These are phyloP conservation scores for Geotrichum bryndzae DNA, from an alignment of 1,139 yeast species.

Conservation along the genomic window DNA sequence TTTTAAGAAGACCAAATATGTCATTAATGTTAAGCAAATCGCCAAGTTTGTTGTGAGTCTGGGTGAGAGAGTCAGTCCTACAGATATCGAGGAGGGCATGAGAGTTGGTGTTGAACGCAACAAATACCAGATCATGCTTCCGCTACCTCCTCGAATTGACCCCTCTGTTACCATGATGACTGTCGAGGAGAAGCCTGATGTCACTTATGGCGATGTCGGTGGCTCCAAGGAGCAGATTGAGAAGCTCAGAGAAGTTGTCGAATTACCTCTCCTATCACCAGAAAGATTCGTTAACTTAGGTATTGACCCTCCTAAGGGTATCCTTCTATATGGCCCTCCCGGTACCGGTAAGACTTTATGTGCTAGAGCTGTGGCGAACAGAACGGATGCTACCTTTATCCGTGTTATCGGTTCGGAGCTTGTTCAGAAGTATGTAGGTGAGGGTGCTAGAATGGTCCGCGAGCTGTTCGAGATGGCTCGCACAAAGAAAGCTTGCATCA, in stretches of 20 bases:
- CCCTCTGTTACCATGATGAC: slow-evolving; percentile 99
- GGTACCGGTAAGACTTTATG: slow-evolving; percentile 98
- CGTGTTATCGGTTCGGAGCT: slow-evolving; percentile 97
- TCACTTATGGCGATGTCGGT: slow-evolving; percentile 80
- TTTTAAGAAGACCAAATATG: slow-evolving; percentile 84
- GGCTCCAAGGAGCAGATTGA: slow-evolving; percentile 98
- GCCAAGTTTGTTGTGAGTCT: slow-evolving; percentile 92
- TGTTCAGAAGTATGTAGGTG: slow-evolving; percentile 97
- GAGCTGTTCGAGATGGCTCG: slow-evolving; percentile 98
- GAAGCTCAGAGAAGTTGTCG: slow-evolving; percentile 94
- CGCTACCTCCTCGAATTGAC: slow-evolving; percentile 95
- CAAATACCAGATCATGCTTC: slow-evolving; percentile 92
- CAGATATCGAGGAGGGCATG: slow-evolving; percentile 99
- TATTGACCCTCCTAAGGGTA: slow-evolving; percentile 98
- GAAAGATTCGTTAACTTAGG: slow-evolving; percentile 95
- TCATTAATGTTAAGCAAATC: slow-evolving; percentile 92
- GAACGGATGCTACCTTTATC: slow-evolving; percentile 97
- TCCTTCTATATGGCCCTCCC: slow-evolving; percentile 92
- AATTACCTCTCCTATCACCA: slow-evolving; percentile 86
- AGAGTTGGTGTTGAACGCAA: slow-evolving; percentile 97
- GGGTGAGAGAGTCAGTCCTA: slow-evolving; percentile 95
- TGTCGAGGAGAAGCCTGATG: slow-evolving; percentile 95
- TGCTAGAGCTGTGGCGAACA: slow-evolving; percentile 97
- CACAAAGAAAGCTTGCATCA: slow-evolving; percentile 93
- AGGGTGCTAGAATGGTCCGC: slow-evolving; percentile 98